Conservation (phyloP, 805 yeast genomes). For the Lachancea thermotolerans region DNA sequence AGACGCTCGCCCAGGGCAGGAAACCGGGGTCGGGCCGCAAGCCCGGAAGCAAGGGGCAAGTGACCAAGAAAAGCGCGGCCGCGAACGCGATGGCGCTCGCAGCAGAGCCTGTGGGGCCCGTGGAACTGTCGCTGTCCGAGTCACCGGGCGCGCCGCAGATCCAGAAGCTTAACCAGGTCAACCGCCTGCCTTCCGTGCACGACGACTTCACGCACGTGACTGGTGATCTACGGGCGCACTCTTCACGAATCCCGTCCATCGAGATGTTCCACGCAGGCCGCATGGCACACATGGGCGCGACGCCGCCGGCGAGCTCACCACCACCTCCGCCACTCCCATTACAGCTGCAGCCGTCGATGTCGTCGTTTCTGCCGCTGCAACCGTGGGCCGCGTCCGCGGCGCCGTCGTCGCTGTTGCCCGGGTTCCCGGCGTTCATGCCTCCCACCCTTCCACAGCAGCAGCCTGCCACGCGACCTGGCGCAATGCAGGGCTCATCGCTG, state of each 20-base stretch:
- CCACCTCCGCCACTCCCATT: not conserved
- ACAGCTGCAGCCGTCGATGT: not conserved
- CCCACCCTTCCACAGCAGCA: conserved; percentile 6
- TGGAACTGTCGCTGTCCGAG: not conserved
- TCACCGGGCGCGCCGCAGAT: not conserved
- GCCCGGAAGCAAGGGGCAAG: conserved; percentile 12
- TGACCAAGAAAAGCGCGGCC: conserved; percentile 1
- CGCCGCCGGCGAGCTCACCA: not conserved
- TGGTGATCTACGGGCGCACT: too few relatives aligned
- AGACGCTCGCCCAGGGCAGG: conserved; percentile 30
- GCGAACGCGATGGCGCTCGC: not conserved
- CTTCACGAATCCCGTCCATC: conserved; percentile 1
- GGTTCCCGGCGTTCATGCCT: conserved; percentile 3
- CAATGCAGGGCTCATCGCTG: not conserved
- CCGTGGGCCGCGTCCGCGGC: conserved; percentile 2
- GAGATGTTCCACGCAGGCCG: not conserved
- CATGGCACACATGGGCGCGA: not conserved
- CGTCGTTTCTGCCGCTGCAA: conserved; percentile 4
- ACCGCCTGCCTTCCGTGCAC: conserved; percentile 1
- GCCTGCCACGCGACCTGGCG: conserved; percentile 2
- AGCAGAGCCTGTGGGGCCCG: not conserved
- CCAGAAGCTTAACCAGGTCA: conserved; percentile 5
- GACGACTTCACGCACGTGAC: not conserved
- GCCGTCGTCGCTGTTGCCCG: conserved; percentile 2
- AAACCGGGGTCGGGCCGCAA: conserved; percentile 32